Base-by-base conservation (phyloP, 768 basidiomycete species). In the Amanita rubescens region DNA sequence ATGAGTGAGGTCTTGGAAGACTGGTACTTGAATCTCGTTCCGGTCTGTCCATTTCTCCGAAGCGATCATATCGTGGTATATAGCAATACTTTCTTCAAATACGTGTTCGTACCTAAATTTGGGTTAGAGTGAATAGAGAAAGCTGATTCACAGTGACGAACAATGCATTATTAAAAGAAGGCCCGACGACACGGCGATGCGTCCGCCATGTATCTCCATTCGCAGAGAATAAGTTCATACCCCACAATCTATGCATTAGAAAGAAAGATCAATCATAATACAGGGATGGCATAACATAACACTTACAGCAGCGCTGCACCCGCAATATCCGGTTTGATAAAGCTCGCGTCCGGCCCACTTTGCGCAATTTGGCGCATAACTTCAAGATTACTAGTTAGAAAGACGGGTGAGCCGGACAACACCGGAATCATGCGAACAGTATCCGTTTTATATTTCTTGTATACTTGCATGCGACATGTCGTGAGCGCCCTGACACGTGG, bases 151-250 rank as follows among this genome's bases (percentile, higher is more conserved):
- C 15, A n/a, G 19, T 34, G 7, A 42, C 62, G 25, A 32, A 71
- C 68, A 69, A 58, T 33, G 60, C 56, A 38, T 67, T 63, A 33
- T 65, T 69, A 57, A 75, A 75, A 9, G 71, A 68, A 27, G 72
- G 70, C 8, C 66, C 67, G 49, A 70, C 63, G 44, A 74, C 63
- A 19, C 69, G 62, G 4, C 74, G 64, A 53, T 75, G 74, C 25
- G 65, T 67, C 45, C 69, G 63, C 71, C 71, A 74, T 4, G 57
- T 62, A 10, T 71, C 69, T 3, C 66, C 69, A 44, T 73, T 70
- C 3, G 68, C 63, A 24, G 69, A 67, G 37, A 71, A 57, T 5
- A 75, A 60, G 49, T 74, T 73, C 51, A 59, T 61, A 12, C 72
- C 73, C 60, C 67, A 71, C 22, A 70, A 51, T 11, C 63, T 63